Evolutionary conservation across 371 early-diverging fungal genomes (phyloP), one percentile per base, ranked within the genome.

Genomic region (Conidiobolus incongruus): DNA sequence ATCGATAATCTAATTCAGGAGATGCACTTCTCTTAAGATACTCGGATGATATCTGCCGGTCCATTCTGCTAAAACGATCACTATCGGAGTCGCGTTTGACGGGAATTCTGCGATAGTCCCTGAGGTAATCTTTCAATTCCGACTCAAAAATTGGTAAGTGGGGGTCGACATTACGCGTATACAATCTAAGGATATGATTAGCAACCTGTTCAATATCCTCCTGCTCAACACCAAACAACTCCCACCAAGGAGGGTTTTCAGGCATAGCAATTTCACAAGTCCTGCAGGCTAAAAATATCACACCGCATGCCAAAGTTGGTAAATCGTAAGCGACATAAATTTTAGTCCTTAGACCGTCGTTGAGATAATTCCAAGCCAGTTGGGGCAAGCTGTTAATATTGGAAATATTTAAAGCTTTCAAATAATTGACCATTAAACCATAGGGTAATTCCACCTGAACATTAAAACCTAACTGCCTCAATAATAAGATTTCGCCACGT

Each of bases 391-490:
- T 63, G 13, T 71, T 63, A 46, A 86, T 66, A 17, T 73, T 72
- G 20, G 78, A 72, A 22, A 93, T 52, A 16, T 68, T 81, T 26
- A 95, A 58, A 21, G 76, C 70, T 41, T 77, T 75, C 48, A 92
- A 53, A 56, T 93, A 95, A 50, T 89, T 90, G 48, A 92, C 71
- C 79, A 93, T 72, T 38, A 85, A 64, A 13, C 81, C 85, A 53
- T 95, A 89, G 1, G 95, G 91, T 12, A 85, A 69, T 54, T 92
- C 81, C 0, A 93, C 94, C 50, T 90, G 89, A 0, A 93, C 91
- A 52, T 93, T 82, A 59, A 95, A 95, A 2, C 81, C 91, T 2
- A 94, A 66, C 16, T 66, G 66, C 28, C 75, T 72, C 35, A 95
- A 59, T 19, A 95, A 75, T 35, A 81, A 75, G 68, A 88, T 71